Percentiles rank a stretch among this genome's conserved stretches.
Evolutionary conservation across 139 green algal species (phyloP).

Genomic region (Ettlia oleoabundans): DNA sequence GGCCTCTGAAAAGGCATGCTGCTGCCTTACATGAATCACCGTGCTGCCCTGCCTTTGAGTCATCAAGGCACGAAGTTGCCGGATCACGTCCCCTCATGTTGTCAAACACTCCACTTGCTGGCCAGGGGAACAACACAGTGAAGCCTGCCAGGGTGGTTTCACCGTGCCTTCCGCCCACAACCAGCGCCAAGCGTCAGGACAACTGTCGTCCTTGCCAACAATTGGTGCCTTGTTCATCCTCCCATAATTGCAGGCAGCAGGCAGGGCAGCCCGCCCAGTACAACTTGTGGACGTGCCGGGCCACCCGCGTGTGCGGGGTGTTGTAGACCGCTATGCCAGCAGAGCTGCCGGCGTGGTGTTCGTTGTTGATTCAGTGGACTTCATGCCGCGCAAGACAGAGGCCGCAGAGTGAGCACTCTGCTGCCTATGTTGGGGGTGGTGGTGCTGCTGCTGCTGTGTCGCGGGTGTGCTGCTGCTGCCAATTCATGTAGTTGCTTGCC

Average conservation of each 20-base stretch:
- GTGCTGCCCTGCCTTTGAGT: no score
- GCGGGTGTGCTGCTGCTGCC: background rate
- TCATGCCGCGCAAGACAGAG: slow-evolving; percentile 72
- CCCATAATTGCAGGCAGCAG: background rate
- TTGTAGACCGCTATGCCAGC: slow-evolving; percentile 60
- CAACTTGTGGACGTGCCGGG: slow-evolving; percentile 87
- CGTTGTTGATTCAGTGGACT: slow-evolving; percentile 85
- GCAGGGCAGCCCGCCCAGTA: slow-evolving; percentile 31
- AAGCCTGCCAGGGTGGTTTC: no score
- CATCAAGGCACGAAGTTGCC: no score
- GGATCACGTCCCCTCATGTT: no score
- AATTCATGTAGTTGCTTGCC: background rate
- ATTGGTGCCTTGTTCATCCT: background rate
- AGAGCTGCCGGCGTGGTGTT: slow-evolving; percentile 81
- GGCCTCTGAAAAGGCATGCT: slow-evolving; percentile 32
- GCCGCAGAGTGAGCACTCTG: slow-evolving; percentile 53
- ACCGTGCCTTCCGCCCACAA: no score
- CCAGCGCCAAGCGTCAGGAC: no score
- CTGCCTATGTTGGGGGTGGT: background rate
- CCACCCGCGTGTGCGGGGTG: slow-evolving; percentile 75
- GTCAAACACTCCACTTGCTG: no score
- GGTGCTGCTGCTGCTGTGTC: background rate
- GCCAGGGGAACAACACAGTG: no score
- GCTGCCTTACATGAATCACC: background rate
- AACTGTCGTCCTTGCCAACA: no score